phyloP scores from a whole-genome alignment of 2,329 filamentous ascomycete genomes.

The Ceratocystis colombiana region DNA sequence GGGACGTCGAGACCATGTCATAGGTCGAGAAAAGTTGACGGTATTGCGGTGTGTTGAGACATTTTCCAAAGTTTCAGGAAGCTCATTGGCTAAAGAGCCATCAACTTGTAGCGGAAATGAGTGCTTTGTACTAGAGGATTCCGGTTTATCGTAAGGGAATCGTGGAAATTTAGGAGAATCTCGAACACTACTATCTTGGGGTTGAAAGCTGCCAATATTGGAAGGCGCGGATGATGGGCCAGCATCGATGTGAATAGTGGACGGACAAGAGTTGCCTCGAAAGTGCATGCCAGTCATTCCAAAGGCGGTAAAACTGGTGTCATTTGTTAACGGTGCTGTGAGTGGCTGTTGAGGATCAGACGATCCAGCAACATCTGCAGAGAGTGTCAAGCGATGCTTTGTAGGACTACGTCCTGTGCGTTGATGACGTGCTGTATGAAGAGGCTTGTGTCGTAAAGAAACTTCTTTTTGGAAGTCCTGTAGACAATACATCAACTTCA shows the following conservation, averaged over 20 bases:
- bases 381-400: constrained; percentile 51
- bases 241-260: constrained; percentile 43
- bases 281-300: constrained; percentile 34
- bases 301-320: constrained; percentile 32
- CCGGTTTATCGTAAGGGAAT: constrained; percentile 34
- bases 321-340: constrained; percentile 49
- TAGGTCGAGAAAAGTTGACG: constrained; percentile 22
- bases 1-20: constrained; percentile 34
- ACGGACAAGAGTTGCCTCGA: constrained; percentile 46
- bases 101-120: not conserved
- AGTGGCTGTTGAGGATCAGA: constrained; percentile 44
- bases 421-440: constrained; percentile 41
- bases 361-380: constrained; percentile 47
- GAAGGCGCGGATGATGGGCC: constrained; percentile 59
- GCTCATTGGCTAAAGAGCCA: not conserved
- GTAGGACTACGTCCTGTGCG: constrained; percentile 46
- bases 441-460: constrained; percentile 40
- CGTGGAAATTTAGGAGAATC: constrained; percentile 35
- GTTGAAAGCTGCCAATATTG: constrained; percentile 45
- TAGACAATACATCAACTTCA: constrained; percentile 82
- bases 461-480: constrained; percentile 67
- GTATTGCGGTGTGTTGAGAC: not conserved
- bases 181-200: constrained; percentile 36
- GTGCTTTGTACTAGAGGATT: not conserved
- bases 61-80: not conserved